phyloP scores from a whole-genome alignment of 2,329 filamentous ascomycete genomes.

The Monascus ruber region DNA sequence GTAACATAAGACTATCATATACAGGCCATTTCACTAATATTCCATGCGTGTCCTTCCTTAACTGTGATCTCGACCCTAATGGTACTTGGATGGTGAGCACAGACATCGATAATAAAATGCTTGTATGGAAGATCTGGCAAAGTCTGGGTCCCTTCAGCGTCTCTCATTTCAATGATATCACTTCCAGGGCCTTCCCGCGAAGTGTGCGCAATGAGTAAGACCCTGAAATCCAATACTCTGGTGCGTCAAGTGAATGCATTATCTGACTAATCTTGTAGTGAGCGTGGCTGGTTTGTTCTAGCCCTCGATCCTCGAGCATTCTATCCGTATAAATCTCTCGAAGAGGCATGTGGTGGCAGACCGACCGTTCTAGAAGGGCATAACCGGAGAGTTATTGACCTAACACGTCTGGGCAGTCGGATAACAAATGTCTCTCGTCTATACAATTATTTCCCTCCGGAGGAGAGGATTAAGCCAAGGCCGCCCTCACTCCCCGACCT shows the following conservation, averaged over 20 bases:
- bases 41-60: constrained; percentile 48
- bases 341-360: constrained; percentile 31
- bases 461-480: constrained; percentile 9
- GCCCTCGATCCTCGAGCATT: constrained; percentile 35
- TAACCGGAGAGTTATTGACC: constrained; percentile 15
- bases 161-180: constrained; percentile 19
- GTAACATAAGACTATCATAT: constrained; percentile 33
- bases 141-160: constrained; percentile 15
- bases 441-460: constrained; percentile 16
- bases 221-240: no score
- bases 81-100: constrained; percentile 48
- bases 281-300: constrained; percentile 36
- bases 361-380: constrained; percentile 10
- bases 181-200: background rate
- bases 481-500: constrained; percentile 16
- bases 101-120: constrained; percentile 41
- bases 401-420: constrained; percentile 15
- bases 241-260: no score
- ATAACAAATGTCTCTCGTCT: constrained; percentile 18
- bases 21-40: constrained; percentile 41
- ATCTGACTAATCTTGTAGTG: constrained; percentile 7
- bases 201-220: no score
- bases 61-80: constrained; percentile 43
- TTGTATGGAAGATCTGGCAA: constrained; percentile 41
- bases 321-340: constrained; percentile 19